Percentiles rank a stretch among this genome's conserved stretches.
Evolutionary conservation across 2,329 filamentous ascomycete genomes (phyloP).

Genomic region (Sporothrix dimorphospora): DNA sequence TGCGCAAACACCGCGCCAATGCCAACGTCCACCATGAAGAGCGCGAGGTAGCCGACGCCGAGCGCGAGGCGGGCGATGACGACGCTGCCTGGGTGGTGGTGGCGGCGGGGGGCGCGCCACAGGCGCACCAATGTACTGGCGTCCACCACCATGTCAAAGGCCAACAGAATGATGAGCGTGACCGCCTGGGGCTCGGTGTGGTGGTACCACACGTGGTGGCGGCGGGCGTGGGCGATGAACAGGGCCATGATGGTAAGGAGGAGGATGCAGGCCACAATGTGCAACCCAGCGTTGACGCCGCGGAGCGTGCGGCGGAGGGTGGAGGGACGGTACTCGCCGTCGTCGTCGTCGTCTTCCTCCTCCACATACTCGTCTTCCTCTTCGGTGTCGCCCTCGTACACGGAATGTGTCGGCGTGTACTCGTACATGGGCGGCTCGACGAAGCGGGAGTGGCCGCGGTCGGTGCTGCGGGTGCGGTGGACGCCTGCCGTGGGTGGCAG

Average conservation of each 20-base stretch:
- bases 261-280: not conserved
- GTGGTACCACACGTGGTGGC: not conserved
- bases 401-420: constrained; percentile 37
- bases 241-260: not conserved
- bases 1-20: not conserved
- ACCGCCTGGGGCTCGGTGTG: not conserved
- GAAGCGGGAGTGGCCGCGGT: constrained; percentile 35
- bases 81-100: not conserved
- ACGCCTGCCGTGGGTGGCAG: not conserved
- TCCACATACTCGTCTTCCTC: not conserved
- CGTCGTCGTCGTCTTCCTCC: not conserved
- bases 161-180: not conserved
- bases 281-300: not conserved
- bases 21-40: not conserved
- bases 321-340: not conserved
- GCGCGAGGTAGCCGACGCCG: not conserved
- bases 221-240: not conserved
- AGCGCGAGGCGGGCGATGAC: not conserved
- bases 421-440: constrained; percentile 39
- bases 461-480: constrained; percentile 1
- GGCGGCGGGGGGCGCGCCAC: no score
- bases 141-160: not conserved
- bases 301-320: not conserved
- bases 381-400: constrained; percentile 33
- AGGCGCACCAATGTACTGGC: not conserved